Evolutionary conservation across 257 asterid genomes (phyloP), one percentile per base, ranked within the genome.

Genomic region (Petunia axillaris): DNA sequence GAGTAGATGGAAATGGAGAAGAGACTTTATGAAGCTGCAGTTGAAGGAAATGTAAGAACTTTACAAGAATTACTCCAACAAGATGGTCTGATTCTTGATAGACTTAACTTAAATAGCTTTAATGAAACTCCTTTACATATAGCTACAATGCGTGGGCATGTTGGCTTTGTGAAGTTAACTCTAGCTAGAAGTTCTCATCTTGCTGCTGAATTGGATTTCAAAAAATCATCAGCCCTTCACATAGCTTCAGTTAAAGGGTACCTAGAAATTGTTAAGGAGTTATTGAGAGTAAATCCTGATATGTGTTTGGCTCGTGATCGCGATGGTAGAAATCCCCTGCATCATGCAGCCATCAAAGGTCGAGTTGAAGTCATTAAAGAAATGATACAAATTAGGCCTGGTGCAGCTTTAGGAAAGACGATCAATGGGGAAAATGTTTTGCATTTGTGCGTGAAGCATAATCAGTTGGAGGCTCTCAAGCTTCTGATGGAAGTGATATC

Each of bases 121-220:
- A n/a, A 77, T 9, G 89, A 83, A 75, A 88, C 88, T 13, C 92
- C 91, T 1, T 85, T 88, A 13, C 92, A 87, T 76, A 54, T 89
- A 54, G 88, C 92, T 3, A 59, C 82, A n/a, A 75, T 85, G 76
- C 85, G 83, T 3, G 88, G 87, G 0, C 89, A 87, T 79, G 67
- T 48, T 7, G 74, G 50, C 0, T 81, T 82, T 46, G 81, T 73
- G 4, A 37, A 13, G 4, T 86, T 82, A 36, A 63, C 85, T 36
- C 82, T 87, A 0, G 40, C 39, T 6, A 81, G 41, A 3, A 87
- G 79, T 74, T 82, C 89, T 2, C 39, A 59, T 1, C 76, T 89
- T 0, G 81, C 86, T 6, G 48, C 52, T 7, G 88, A 89, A 79
- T 55, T 85, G 6, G 90, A 89, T 48, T 82, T 70, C 0, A 59